phyloP scores from a whole-genome alignment of 2,329 filamentous ascomycete genomes.

The Cladobotryum mycophilum region DNA sequence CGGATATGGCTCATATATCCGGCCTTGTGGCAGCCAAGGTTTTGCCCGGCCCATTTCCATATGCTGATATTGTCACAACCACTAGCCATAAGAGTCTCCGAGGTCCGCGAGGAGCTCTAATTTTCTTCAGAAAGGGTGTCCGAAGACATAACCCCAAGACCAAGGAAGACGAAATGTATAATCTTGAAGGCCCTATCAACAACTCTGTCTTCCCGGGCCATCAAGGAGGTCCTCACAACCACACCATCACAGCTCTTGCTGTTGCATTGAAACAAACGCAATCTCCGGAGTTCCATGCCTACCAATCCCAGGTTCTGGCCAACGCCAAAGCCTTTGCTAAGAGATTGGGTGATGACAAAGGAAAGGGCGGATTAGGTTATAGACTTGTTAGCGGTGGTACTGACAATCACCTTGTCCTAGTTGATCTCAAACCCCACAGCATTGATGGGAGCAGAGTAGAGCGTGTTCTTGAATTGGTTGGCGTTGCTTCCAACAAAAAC shows the following conservation, averaged over 20 bases:
- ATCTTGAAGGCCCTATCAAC: constrained; percentile 92
- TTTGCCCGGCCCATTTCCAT: constrained; percentile 80
- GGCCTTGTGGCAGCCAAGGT: constrained; percentile 89
- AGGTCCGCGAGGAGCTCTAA: constrained; percentile 92
- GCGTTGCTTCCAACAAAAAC: constrained; percentile 99
- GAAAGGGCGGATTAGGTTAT: constrained; percentile 74
- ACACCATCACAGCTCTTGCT: constrained; percentile 93
- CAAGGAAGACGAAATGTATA: constrained; percentile 78
- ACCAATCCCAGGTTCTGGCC: constrained; percentile 82
- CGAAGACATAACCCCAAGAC: constrained; percentile 77
- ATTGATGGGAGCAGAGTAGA: constrained; percentile 89
- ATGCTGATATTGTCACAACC: constrained; percentile 92
- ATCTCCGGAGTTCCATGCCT: constrained; percentile 81
- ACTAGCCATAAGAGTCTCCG: constrained; percentile 97
- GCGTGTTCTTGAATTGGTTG: constrained; percentile 82
- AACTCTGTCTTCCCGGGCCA: constrained; percentile 95
- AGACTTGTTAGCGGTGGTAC: constrained; percentile 89
- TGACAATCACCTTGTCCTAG: constrained; percentile 91
- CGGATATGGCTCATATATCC: constrained; percentile 97
- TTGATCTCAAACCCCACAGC: constrained; percentile 81
- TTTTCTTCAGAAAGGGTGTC: constrained; percentile 95
- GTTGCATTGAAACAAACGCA: constrained; percentile 94
- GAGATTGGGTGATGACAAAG: constrained; percentile 59
- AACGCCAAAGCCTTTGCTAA: constrained; percentile 85
- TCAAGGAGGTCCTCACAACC: constrained; percentile 97